These are phyloP conservation scores for Moesziomyces parantarcticus DNA, from an alignment of 1,284 basidiomycete genomes.

Conservation along the genomic window DNA sequence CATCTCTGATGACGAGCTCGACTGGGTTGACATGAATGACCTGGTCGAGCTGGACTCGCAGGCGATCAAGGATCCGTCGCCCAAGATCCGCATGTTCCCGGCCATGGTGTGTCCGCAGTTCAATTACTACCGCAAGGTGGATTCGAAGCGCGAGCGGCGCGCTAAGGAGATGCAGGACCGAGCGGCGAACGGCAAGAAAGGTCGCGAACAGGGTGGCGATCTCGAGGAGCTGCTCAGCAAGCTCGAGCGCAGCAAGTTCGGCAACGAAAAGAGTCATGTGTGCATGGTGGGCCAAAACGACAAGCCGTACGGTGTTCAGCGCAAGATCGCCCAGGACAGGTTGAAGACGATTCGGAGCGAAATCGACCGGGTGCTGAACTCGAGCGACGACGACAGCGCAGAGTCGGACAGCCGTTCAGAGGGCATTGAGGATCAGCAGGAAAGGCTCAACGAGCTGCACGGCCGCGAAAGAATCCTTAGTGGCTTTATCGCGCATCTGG, in stretches of 20 bases:
- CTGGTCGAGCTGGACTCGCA: constrained; percentile 81
- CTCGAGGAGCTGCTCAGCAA: constrained; percentile 33
- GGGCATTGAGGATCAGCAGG: constrained; percentile 18
- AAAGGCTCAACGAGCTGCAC: constrained; percentile 42
- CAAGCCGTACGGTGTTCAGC: constrained; percentile 79
- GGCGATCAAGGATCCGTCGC: constrained; percentile 66
- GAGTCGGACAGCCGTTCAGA: constrained; percentile 12
- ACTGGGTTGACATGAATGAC: constrained; percentile 85
- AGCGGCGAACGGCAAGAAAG: neutral
- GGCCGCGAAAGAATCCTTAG: constrained; percentile 71
- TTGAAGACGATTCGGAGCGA: constrained; percentile 52
- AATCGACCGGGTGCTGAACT: constrained; percentile 59
- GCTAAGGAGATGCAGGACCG: constrained; percentile 61
- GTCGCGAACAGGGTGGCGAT: constrained; percentile 4
- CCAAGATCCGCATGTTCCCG: constrained; percentile 77
- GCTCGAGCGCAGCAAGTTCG: constrained; percentile 77
- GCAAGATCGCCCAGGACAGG: constrained; percentile 75
- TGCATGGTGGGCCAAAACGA: constrained; percentile 73
- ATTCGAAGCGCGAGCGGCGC: constrained; percentile 70
- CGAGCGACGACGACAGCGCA: constrained; percentile 13
- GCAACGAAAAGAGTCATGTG: constrained; percentile 83
- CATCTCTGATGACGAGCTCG: constrained; percentile 49
- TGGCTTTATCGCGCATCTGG: constrained; percentile 75
- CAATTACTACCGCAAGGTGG: constrained; percentile 74
- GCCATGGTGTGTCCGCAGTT: constrained; percentile 83